phyloP scores from a whole-genome alignment of 176 grass and related monocot species.

The Pontederia crassipes region DNA sequence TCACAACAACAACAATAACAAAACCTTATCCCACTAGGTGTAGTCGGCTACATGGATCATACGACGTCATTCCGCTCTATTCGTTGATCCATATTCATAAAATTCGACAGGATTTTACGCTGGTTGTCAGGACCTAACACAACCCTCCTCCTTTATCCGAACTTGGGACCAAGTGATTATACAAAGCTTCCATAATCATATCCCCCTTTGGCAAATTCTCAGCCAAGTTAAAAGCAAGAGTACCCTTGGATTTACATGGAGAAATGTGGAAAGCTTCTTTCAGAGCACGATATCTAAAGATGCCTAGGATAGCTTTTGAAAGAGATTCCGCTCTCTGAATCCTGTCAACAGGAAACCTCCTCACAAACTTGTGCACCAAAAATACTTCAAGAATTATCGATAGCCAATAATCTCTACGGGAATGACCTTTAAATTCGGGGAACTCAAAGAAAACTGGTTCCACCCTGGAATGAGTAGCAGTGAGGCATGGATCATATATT shows the following conservation, averaged over 20 bases:
- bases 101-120: too few species aligned
- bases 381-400: slow-evolving; percentile 69
- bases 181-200: slow-evolving; percentile 71
- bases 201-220: slow-evolving; percentile 92
- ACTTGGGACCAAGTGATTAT: slow-evolving; percentile 47
- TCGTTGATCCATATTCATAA: too few species aligned
- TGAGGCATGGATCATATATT: neutral
- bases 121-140: too few species aligned
- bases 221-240: slow-evolving; percentile 72
- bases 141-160: too few species aligned
- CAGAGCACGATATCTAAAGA: slow-evolving; percentile 62
- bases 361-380: slow-evolving; percentile 71
- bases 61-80: too few species aligned
- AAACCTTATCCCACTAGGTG: too few species aligned
- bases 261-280: slow-evolving; percentile 62
- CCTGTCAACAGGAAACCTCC: slow-evolving; percentile 42
- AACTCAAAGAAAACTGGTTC: slow-evolving; percentile 76
- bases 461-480: slow-evolving; percentile 27
- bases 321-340: slow-evolving; percentile 56
- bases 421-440: slow-evolving; percentile 67
- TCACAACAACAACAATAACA: too few species aligned
- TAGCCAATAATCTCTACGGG: slow-evolving; percentile 82
- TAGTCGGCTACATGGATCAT: too few species aligned
- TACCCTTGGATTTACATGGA: slow-evolving; percentile 46
- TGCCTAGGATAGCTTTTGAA: slow-evolving; percentile 46